phyloP scores from a whole-genome alignment of 2,329 filamentous ascomycete genomes.

The Arthrobotrys pseudoclavata region DNA sequence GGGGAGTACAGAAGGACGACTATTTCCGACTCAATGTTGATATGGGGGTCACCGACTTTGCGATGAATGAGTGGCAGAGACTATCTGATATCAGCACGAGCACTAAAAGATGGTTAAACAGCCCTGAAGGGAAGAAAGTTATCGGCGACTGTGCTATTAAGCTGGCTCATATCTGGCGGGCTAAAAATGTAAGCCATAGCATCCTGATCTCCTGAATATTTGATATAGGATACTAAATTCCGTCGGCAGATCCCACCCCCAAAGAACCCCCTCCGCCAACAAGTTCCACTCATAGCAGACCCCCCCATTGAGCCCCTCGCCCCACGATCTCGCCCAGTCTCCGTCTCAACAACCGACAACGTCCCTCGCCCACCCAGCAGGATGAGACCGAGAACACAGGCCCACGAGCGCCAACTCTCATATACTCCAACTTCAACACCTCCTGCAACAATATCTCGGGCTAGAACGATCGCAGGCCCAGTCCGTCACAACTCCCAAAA shows the following conservation, averaged over 20 bases:
- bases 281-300: conserved; percentile 37
- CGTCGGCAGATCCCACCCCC: conserved; percentile 45
- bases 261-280: conserved; percentile 51
- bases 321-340: conserved; percentile 9
- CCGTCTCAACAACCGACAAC: background rate
- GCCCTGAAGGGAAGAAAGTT: conserved; percentile 64
- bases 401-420: conserved; percentile 18
- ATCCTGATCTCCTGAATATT: background rate
- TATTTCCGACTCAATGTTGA: conserved; percentile 98
- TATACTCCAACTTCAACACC: conserved; percentile 19
- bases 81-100: conserved; percentile 95
- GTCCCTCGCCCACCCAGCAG: conserved; percentile 20
- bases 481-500: conserved; percentile 28
- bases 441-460: conserved; percentile 33
- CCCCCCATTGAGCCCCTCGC: conserved; percentile 34
- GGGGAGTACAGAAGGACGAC: conserved; percentile 86
- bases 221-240: conserved; percentile 14
- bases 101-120: conserved; percentile 84
- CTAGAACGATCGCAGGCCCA: conserved; percentile 42
- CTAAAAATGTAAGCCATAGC: conserved; percentile 48
- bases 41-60: conserved; percentile 94
- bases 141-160: conserved; percentile 53
- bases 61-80: conserved; percentile 98
- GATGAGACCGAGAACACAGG: conserved; percentile 26
- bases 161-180: conserved; percentile 54